A percentile compares a stretch with the other conserved stretches of the same genome.
Conservation (phyloP, 805 yeast species). For the Zygosaccharomyces lentus region DNA sequence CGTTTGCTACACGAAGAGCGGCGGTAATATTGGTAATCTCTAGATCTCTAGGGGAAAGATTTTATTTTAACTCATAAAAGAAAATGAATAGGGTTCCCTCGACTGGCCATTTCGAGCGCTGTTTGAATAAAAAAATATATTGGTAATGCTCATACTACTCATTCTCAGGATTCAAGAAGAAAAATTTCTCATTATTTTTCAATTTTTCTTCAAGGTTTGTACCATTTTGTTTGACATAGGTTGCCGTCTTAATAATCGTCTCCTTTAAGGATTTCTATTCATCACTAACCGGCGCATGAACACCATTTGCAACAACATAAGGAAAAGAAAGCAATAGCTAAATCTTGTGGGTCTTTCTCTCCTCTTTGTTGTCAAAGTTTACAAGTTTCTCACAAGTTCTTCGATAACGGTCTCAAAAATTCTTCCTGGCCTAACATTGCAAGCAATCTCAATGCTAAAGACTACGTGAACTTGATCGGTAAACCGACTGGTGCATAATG, state of each 20-base stretch:
- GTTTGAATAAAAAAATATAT: not conserved
- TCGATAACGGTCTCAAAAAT: not conserved
- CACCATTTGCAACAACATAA: not conserved
- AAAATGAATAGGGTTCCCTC: slow-evolving; percentile 26
- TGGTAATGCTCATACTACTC: slow-evolving; percentile 55
- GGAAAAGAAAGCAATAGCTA: not conserved
- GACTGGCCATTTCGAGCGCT: slow-evolving; percentile 21
- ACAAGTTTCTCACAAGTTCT: not conserved
- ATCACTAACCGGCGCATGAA: not conserved
- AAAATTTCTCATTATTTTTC: slow-evolving; percentile 48
- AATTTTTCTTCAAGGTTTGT: slow-evolving; percentile 61
- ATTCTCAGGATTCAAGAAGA: slow-evolving; percentile 55
- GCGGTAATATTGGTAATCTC: slow-evolving; percentile 73
- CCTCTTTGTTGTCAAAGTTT: not conserved
- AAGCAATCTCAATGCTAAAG: slow-evolving; percentile 20
- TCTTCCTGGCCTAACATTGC: slow-evolving; percentile 14
- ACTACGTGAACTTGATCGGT: slow-evolving; percentile 26
- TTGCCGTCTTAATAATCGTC: slow-evolving; percentile 67
- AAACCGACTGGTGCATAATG: slow-evolving; percentile 20
- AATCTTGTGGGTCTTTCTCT: not conserved
- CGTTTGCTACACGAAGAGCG: slow-evolving; percentile 58
- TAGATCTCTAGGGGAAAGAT: slow-evolving; percentile 57
- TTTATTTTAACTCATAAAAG: slow-evolving; percentile 30
- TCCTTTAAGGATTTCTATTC: slow-evolving; percentile 38
- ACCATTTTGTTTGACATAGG: slow-evolving; percentile 67